phyloP scores from a whole-genome alignment of 495 filamentous ascomycete species.

The Neurospora sp. region DNA sequence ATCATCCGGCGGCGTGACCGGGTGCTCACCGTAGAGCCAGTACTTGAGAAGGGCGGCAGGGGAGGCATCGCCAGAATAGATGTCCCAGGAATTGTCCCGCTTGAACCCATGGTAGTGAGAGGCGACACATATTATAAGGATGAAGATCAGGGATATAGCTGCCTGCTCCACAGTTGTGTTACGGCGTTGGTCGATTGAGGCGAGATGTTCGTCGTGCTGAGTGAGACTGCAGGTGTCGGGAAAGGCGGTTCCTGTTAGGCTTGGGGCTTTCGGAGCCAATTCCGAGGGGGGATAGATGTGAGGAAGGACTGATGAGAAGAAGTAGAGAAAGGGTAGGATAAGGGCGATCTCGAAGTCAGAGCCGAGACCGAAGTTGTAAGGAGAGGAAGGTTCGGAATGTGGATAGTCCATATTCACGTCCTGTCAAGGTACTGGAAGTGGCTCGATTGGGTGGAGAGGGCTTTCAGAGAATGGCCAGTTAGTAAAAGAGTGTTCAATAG shows the following conservation, averaged over 20 bases:
- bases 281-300: neutral
- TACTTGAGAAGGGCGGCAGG: too few relatives aligned
- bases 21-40: too few relatives aligned
- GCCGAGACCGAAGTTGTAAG: neutral
- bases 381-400: neutral
- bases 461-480: too few relatives aligned
- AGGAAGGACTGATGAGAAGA: neutral
- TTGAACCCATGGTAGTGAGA: neutral
- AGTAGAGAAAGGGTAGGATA: neutral
- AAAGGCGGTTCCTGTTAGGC: neutral
- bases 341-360: neutral
- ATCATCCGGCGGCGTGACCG: too few relatives aligned
- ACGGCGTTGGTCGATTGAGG: neutral
- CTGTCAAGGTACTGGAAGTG: neutral
- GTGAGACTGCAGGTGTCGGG: neutral
- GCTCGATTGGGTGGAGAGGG: too few relatives aligned
- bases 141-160: neutral
- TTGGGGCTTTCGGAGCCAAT: neutral
- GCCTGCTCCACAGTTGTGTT: neutral
- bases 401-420: rapidly evolving
- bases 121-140: neutral
- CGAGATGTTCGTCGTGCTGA: neutral
- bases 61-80: too few relatives aligned
- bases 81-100: too few relatives aligned
- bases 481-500: too few relatives aligned